Evolutionary conservation across 495 filamentous ascomycete species (phyloP).

Genomic region (Hypomontagnella submonticulosa): DNA sequence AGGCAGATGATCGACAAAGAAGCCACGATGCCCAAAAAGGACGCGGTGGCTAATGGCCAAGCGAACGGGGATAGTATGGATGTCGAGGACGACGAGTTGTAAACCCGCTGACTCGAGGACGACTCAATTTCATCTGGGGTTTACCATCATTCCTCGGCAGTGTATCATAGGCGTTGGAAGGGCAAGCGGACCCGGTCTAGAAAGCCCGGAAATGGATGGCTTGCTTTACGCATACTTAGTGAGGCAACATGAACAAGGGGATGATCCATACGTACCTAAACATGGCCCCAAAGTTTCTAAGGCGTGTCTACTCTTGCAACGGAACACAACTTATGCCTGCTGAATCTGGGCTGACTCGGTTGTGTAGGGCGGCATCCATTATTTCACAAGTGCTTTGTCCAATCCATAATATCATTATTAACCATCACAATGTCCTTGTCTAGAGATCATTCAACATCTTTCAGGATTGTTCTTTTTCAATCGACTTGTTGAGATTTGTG

Average conservation of each 20-base stretch:
- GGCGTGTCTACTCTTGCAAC: neutral
- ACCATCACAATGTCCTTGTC: slow-evolving; percentile 14
- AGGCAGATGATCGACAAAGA: slow-evolving; percentile 99
- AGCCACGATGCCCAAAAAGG: slow-evolving; percentile 73
- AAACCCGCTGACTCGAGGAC: slow-evolving; percentile 21
- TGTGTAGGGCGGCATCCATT: neutral
- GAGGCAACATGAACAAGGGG: slow-evolving; percentile 15
- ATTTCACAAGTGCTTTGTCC: neutral
- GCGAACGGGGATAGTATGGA: slow-evolving; percentile 68
- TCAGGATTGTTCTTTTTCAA: slow-evolving; percentile 4
- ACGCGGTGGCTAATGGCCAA: slow-evolving; percentile 60
- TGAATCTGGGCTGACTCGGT: neutral
- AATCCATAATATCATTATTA: slow-evolving; percentile 4
- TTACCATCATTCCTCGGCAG: slow-evolving; percentile 23
- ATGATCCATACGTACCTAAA: slow-evolving; percentile 4
- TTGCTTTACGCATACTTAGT: slow-evolving; percentile 27
- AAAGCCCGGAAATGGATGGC: slow-evolving; percentile 35
- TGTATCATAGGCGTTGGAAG: slow-evolving; percentile 53
- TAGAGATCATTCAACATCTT: neutral
- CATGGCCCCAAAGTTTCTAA: slow-evolving; percentile 8
- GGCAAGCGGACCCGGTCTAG: slow-evolving; percentile 44
- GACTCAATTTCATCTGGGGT: slow-evolving; percentile 30
- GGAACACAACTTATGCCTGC: neutral
- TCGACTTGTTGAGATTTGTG: neutral
- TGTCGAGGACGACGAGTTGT: slow-evolving; percentile 60